Evolutionary conservation across 495 filamentous ascomycete species (phyloP).

Genomic region (Trichoderma reesei): DNA sequence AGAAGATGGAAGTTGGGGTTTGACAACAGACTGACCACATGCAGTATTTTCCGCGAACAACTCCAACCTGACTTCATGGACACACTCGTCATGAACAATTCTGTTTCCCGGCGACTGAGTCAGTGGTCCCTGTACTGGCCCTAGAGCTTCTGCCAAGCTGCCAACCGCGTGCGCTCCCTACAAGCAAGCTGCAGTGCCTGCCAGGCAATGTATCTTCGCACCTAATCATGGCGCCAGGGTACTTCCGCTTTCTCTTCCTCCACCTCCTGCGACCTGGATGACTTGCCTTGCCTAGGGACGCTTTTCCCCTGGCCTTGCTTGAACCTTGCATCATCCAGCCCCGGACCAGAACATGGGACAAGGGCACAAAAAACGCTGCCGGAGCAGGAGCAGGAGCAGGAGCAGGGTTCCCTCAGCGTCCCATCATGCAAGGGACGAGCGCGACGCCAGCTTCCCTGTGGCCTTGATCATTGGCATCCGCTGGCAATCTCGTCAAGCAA

Average conservation of each 20-base stretch:
- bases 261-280: no score
- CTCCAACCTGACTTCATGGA: no score
- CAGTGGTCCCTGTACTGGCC: background rate
- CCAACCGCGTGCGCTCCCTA: background rate
- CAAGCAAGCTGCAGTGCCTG: background rate
- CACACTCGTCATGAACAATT: no score
- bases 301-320: no score
- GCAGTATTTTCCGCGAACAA: no score
- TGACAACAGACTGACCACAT: no score
- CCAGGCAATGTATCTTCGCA: background rate
- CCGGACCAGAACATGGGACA: background rate
- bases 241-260: no score
- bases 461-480: background rate
- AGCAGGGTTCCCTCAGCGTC: background rate
- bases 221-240: background rate
- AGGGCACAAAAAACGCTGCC: background rate
- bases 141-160: background rate
- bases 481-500: background rate
- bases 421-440: background rate
- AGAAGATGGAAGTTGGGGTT: no score
- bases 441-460: background rate
- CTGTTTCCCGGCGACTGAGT: no score
- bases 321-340: no score
- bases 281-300: no score
- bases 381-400: background rate